phyloP scores from a whole-genome alignment of 768 basidiomycete species.

The Boletus sensibilis region DNA sequence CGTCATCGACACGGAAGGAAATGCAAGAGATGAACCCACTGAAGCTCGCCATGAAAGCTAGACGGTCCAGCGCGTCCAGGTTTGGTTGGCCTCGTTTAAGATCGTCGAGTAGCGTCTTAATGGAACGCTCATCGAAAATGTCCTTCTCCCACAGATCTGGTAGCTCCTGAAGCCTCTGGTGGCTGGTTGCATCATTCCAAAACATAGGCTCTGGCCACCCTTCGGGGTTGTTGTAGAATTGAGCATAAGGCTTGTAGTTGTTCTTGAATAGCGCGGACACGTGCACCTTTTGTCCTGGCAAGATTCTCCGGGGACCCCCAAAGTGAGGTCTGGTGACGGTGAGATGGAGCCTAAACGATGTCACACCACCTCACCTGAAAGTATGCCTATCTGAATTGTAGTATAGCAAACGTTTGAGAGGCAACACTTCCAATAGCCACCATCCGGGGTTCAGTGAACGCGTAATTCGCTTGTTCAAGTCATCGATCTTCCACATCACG shows the following conservation, averaged over 20 bases:
- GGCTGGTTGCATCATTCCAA: conserved; percentile 29
- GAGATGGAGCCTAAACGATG: neutral
- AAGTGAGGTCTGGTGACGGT: conserved; percentile 25
- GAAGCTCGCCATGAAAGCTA: conserved; percentile 33
- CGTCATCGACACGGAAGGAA: neutral
- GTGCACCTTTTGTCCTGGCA: conserved; percentile 33
- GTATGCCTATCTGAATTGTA: conserved; percentile 27
- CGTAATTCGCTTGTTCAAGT: conserved; percentile 24
- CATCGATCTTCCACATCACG: conserved; percentile 30
- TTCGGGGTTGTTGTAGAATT: conserved; percentile 20
- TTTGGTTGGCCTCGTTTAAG: conserved; percentile 18
- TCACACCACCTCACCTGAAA: conserved; percentile 8
- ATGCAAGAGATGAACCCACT: conserved; percentile 9
- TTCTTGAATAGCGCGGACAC: conserved; percentile 32
- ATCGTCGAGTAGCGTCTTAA: conserved; percentile 16
- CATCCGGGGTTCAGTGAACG: conserved; percentile 15
- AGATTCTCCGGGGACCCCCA: conserved; percentile 25
- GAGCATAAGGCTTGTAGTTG: conserved; percentile 29
- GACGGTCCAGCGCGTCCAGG: conserved; percentile 25
- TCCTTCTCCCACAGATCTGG: conserved; percentile 31
- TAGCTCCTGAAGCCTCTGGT: conserved; percentile 16
- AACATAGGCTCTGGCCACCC: conserved; percentile 31
- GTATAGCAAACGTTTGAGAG: conserved; percentile 28
- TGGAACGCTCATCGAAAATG: conserved; percentile 24
- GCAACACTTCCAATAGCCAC: conserved; percentile 28